Evolutionary conservation across 306 rosid genomes (phyloP).

Genomic region (Begonia loranthoides): DNA sequence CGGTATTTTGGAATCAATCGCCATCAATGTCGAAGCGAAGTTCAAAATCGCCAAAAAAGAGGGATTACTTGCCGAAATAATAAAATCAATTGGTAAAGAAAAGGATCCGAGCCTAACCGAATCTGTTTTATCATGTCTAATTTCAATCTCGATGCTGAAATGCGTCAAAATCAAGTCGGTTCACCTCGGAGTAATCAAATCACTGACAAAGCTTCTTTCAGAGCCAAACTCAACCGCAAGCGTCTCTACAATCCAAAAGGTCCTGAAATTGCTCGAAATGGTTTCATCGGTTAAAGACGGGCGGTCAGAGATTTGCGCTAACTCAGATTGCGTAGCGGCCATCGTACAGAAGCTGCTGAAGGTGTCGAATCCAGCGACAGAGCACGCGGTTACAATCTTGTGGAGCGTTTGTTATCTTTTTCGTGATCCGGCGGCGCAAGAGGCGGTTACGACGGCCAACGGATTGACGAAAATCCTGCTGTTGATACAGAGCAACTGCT

Average conservation of each 20-base stretch:
- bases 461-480: slow-evolving; percentile 77
- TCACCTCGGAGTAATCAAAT: slow-evolving; percentile 38
- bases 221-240: slow-evolving; percentile 25
- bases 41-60: slow-evolving; percentile 45
- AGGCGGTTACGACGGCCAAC: slow-evolving; percentile 51
- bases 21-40: slow-evolving; percentile 49
- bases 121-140: slow-evolving; percentile 39
- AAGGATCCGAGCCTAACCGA: slow-evolving; percentile 38
- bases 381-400: slow-evolving; percentile 69
- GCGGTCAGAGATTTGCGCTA: slow-evolving; percentile 47
- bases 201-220: slow-evolving; percentile 25
- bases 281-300: slow-evolving; percentile 76
- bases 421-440: slow-evolving; percentile 54
- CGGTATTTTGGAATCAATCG: slow-evolving; percentile 32
- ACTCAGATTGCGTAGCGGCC: slow-evolving; percentile 33
- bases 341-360: slow-evolving; percentile 56
- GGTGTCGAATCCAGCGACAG: slow-evolving; percentile 57
- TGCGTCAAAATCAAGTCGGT: slow-evolving; percentile 34
- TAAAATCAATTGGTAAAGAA: slow-evolving; percentile 29
- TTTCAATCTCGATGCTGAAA: slow-evolving; percentile 41
- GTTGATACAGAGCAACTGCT: slow-evolving; percentile 84
- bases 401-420: slow-evolving; percentile 82
- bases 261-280: slow-evolving; percentile 52
- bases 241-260: slow-evolving; percentile 37
- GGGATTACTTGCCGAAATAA: slow-evolving; percentile 33